Conservation (phyloP, 1,139 yeast species). For the Geotrichum carabidarum region DNA sequence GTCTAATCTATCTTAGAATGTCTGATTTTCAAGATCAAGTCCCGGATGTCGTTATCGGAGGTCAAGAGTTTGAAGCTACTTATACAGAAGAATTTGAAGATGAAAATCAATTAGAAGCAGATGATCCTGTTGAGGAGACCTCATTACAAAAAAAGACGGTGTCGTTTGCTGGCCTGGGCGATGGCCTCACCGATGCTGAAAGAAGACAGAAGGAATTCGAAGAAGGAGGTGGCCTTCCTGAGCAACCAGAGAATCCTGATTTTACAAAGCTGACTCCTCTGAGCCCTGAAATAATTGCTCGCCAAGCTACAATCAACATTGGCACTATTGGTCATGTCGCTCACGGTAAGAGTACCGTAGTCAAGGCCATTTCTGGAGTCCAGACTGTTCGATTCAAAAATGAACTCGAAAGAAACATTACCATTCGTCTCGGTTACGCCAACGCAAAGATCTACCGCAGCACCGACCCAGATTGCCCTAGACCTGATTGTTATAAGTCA, state of each 20-base stretch:
- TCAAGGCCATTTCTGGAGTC: slow-evolving; percentile 97
- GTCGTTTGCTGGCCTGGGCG: slow-evolving; percentile 74
- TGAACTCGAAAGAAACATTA: slow-evolving; percentile 96
- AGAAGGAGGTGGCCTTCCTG: slow-evolving; percentile 98
- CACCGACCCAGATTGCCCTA: slow-evolving; percentile 79
- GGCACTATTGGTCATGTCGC: slow-evolving; percentile 99
- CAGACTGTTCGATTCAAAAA: slow-evolving; percentile 98
- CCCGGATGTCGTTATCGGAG: slow-evolving; percentile 82
- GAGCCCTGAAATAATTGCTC: slow-evolving; percentile 90
- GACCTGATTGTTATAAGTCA: slow-evolving; percentile 92
- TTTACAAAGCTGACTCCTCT: slow-evolving; percentile 72
- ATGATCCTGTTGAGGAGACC: slow-evolving; percentile 33
- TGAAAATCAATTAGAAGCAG: slow-evolving; percentile 50
- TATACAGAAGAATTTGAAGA: slow-evolving; percentile 31
- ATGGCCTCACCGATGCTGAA: slow-evolving; percentile 52
- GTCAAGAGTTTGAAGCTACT: slow-evolving; percentile 47
- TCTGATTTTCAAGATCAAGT: slow-evolving; percentile 74
- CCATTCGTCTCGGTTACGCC: slow-evolving; percentile 97
- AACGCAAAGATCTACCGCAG: slow-evolving; percentile 97
- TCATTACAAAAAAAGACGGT: slow-evolving; percentile 63
- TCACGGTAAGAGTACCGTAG: slow-evolving; percentile 98
- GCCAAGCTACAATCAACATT: slow-evolving; percentile 98
- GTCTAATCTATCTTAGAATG: slow-evolving; percentile 21
- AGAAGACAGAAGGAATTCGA: slow-evolving; percentile 81
- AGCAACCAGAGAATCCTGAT: slow-evolving; percentile 87